Evolutionary conservation across 2,329 filamentous ascomycete species (phyloP), one percentile per base, ranked within the genome.

Genomic region (Colletotrichum karsti): DNA sequence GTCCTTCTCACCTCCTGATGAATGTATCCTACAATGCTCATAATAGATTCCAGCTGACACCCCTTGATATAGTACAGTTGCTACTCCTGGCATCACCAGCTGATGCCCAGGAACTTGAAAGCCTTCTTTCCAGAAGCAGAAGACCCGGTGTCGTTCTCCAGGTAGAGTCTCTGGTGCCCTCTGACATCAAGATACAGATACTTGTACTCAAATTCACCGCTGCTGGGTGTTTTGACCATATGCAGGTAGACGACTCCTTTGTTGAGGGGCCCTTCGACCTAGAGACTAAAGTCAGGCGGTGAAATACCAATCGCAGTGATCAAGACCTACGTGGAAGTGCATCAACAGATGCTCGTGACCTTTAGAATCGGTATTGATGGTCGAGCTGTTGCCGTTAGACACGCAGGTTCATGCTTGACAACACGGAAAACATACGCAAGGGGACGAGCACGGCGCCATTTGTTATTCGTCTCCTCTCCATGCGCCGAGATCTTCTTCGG

Each of bases 341-440:
- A 98, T 94, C 70, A 89, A 82, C 70, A 98, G 78, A 77, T 98
- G 94, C 70, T 97, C 91, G 20, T 90, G 90, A 5, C 95, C 95
- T 69, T 89, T 85, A 10, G 86, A 82, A 76, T 98, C 95, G 7
- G 87, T 93, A 69, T 88, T 88, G 22, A 89, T 82, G 0, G 87
- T 89, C 1, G 91, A 92, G 4, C 91, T 92, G 70, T 2, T 48
- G n/a, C 41, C 28, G 56, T 82, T 54, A 81, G 82, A 9, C 7
- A 20, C 1, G 2, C 5, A 30, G 7, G 10, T 22, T 10, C 18
- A 6, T 28, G 12, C 2, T n/a, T n/a, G 18, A 41, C 46, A 12
- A 8, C 6, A 68, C 74, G 54, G 9, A 46, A 37, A 46, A 69
- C 78, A 63, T 83, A 91, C 87, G 88, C 82, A 69, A 91, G 86